phyloP scores from a whole-genome alignment of 1,284 basidiomycete genomes.

The Cystobasidium sp. region DNA sequence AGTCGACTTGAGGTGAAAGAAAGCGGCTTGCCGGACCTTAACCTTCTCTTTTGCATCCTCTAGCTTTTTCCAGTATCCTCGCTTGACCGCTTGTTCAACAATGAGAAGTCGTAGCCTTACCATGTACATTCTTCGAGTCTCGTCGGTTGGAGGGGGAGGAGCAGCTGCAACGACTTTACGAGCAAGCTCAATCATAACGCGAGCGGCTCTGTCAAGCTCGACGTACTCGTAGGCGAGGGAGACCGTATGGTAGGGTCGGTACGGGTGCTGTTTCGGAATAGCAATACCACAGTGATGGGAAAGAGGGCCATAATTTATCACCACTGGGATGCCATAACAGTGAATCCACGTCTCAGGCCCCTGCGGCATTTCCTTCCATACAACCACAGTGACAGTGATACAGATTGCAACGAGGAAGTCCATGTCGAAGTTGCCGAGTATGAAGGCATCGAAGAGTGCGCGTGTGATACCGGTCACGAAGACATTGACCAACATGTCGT shows the following conservation, averaged over 20 bases:
- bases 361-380: slow-evolving; percentile 10
- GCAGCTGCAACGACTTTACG: background rate
- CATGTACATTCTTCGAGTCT: background rate
- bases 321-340: background rate
- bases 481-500: background rate
- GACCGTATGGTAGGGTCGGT: background rate
- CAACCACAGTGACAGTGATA: background rate
- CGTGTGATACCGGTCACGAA: background rate
- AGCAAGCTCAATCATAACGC: slow-evolving; percentile 5
- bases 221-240: background rate
- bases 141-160: background rate
- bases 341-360: background rate
- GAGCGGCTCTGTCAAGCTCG: background rate
- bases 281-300: slow-evolving; percentile 1
- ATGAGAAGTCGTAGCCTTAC: background rate
- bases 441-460: background rate
- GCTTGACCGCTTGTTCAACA: background rate
- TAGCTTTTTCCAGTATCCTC: background rate
- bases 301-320: slow-evolving; percentile 10
- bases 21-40: background rate
- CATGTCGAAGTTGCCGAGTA: slow-evolving; percentile 3
- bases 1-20: background rate
- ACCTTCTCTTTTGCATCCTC: background rate
- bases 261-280: background rate
- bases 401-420: background rate